Evolutionary conservation across 345 rosid species (phyloP), one percentile per base, ranked within the genome.

Genomic region (Ricinus communis): DNA sequence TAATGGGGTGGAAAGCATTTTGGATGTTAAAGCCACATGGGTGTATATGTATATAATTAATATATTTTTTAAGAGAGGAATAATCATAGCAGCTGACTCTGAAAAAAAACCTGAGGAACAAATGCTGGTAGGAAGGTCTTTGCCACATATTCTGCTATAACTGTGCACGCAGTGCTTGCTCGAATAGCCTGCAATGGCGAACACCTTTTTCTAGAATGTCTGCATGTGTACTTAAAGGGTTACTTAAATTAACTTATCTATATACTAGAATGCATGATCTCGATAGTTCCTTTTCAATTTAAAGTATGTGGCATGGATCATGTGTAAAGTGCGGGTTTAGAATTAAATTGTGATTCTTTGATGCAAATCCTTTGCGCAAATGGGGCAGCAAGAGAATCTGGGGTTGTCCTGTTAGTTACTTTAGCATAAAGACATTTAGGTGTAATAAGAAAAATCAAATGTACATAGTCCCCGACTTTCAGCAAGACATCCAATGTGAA

Each of bases 111-210:
- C 14, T 3, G 8, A 5, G 71, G 61, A 53, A 24, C 50, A 67
- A 1, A 67, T 52, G 70, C 70, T 21, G 18, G 45, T 2, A 11
- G 19, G 57, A 53, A 22, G 25, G 61, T 24, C 43, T 61, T 68
- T 45, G 9, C 53, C 5, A 31, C 25, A 65, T 65, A 68, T 55
- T 55, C 71, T 19, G 8, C 53, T 18, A 16, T 14, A 67, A 67
- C 36, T 53, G n/a, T 52, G 13, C 22, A 18, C 36, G 13, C 22
- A 18, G 8, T 16, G 62, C 62, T 43, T 3, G 47, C 30, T 36
- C 18, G n/a, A 30, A 5, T 57, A 14, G 16, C 43, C 28, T 16
- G 41, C 38, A 28, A 19, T 36, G 47, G 47, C 47, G 1, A 43
- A 43, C 14, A 43, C 1, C 47, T 43, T 43, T 43, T 43, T 43